A percentile compares a stretch with the other conserved stretches of the same genome.
Evolutionary conservation across 2,329 filamentous ascomycete species (phyloP).

Genomic region (Penicillium sp.): DNA sequence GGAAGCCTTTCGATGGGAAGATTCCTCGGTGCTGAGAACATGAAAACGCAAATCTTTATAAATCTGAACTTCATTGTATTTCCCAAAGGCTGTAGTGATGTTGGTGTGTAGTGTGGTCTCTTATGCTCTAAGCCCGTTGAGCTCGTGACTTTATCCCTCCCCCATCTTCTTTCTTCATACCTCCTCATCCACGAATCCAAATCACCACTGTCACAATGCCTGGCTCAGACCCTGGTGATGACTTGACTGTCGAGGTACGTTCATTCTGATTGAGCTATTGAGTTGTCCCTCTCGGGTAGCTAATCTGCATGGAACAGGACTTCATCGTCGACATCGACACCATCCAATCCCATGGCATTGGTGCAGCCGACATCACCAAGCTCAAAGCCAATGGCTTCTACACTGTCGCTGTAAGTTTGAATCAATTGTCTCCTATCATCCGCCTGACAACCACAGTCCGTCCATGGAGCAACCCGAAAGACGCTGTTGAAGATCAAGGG

Average conservation of each 20-base stretch:
- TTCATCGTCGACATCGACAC: slow-evolving; percentile 63
- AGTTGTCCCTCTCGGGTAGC: not conserved
- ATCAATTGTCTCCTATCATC: not conserved
- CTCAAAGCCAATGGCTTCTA: slow-evolving; percentile 59
- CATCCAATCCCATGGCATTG: slow-evolving; percentile 62
- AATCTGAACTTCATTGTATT: slow-evolving; percentile 8
- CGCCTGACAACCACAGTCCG: slow-evolving; percentile 43
- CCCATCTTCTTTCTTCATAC: not conserved
- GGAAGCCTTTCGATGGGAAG: slow-evolving; percentile 17
- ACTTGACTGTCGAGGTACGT: slow-evolving; percentile 48
- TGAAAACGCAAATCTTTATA: slow-evolving; percentile 23
- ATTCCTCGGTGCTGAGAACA: slow-evolving; percentile 24
- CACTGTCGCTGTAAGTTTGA: slow-evolving; percentile 54
- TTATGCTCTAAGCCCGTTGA: not conserved
- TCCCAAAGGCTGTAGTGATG: not conserved
- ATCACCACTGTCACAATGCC: slow-evolving; percentile 41
- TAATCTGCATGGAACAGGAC: slow-evolving; percentile 33
- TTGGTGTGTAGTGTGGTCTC: not conserved
- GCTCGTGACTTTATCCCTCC: not conserved
- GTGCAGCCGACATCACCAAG: slow-evolving; percentile 60
- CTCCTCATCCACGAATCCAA: not conserved
- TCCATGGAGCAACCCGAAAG: slow-evolving; percentile 56
- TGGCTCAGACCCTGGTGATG: slow-evolving; percentile 50
- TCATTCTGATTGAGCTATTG: not conserved
- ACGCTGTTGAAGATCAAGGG: slow-evolving; percentile 63